A percentile compares a stretch with the other conserved stretches of the same genome.
Conservation (phyloP, 176 grass and related monocot species). For the Aegilops umbellulata region DNA sequence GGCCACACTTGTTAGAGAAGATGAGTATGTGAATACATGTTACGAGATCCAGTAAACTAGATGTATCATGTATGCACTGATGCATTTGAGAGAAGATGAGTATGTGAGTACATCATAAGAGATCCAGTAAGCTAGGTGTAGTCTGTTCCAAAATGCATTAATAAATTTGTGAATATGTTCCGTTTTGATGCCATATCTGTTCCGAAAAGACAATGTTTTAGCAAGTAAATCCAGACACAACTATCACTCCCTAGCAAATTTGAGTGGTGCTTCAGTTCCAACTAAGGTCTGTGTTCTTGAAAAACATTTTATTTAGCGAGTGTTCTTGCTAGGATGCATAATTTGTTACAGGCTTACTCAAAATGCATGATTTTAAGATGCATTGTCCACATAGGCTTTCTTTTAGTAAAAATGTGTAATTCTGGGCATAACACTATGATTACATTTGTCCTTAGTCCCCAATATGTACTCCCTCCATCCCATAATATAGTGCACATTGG, state of each 20-base stretch:
- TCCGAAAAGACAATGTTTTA: neutral
- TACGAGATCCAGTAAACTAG: neutral
- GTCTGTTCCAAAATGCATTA: neutral
- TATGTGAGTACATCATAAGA: neutral
- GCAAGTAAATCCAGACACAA: neutral
- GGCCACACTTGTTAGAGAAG: neutral
- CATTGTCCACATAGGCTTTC: neutral
- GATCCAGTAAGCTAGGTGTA: neutral
- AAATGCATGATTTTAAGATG: conserved; percentile 1
- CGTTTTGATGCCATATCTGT: neutral
- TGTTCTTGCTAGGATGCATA: neutral
- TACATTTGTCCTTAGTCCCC: neutral
- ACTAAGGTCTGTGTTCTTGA: neutral
- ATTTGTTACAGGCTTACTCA: neutral
- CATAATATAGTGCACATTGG: neutral
- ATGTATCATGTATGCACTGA: neutral
- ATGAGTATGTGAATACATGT: neutral
- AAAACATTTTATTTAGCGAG: neutral
- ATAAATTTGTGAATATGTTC: neutral
- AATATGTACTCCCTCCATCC: neutral
- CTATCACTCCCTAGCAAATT: neutral
- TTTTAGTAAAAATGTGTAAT: neutral
- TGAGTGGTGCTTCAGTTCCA: neutral
- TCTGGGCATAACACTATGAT: neutral
- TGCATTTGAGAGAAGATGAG: neutral